Percentiles rank a stretch among this genome's conserved stretches.
Evolutionary conservation across 148 eudicot genomes (phyloP).

Genomic region (Spergularia marina): DNA sequence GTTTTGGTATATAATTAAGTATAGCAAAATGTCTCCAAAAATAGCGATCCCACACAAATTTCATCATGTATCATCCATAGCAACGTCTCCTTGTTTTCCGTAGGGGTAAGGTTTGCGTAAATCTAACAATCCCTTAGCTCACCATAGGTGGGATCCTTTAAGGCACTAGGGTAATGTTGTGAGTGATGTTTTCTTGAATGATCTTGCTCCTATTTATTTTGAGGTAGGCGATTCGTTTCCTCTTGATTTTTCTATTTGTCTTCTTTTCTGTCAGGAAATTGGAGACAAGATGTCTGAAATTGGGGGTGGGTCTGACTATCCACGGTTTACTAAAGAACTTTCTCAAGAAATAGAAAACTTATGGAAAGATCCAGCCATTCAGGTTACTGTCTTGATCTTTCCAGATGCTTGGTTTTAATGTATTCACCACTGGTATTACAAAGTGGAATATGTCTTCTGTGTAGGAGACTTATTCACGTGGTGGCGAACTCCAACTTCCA

Average conservation of each 20-base stretch:
- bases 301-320: constrained; percentile 78
- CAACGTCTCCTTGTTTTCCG: no score
- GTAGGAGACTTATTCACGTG: constrained; percentile 78
- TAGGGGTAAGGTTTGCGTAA: no score
- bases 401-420: neutral
- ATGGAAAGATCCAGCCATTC: constrained; percentile 92
- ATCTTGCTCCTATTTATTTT: neutral
- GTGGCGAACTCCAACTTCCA: constrained; percentile 89
- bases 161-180: no score
- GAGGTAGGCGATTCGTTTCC: neutral
- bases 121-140: no score
- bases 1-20: no score
- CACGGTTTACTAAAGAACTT: constrained; percentile 63
- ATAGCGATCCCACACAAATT: no score
- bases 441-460: constrained; percentile 13
- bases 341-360: constrained; percentile 65
- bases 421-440: constrained; percentile 3
- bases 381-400: constrained; percentile 42
- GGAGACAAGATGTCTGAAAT: constrained; percentile 88
- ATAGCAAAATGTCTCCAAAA: no score
- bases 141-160: no score
- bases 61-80: no score
- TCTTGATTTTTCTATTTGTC: constrained; percentile 6
- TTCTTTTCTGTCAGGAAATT: constrained; percentile 48
- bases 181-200: neutral